phyloP scores from a whole-genome alignment of 2,329 filamentous ascomycete species.

The Ceratocystis lukuohia region DNA sequence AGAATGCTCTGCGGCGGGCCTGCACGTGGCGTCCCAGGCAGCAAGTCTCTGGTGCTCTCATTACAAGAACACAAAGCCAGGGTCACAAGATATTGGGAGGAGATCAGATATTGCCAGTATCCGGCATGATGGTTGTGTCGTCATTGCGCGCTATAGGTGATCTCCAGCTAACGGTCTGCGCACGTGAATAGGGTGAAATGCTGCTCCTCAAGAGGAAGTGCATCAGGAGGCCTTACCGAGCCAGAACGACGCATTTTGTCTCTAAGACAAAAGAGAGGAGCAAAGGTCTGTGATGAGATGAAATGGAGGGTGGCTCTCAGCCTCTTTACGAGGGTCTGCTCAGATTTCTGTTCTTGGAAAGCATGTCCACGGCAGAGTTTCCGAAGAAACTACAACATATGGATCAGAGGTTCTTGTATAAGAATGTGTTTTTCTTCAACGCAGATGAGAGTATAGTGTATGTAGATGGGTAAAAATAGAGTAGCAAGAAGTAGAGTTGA shows the following conservation, averaged over 20 bases:
- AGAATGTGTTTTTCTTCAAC: constrained; percentile 17
- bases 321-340: constrained; percentile 26
- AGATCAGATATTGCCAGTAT: constrained; percentile 1
- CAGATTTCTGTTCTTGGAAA: constrained; percentile 39
- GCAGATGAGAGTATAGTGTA: constrained; percentile 9
- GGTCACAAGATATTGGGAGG: background rate
- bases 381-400: constrained; percentile 12
- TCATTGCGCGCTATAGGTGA: constrained; percentile 5
- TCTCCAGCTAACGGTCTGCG: background rate
- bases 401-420: constrained; percentile 17
- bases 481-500: background rate
- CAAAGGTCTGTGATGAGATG: constrained; percentile 17
- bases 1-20: background rate
- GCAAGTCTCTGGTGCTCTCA: background rate
- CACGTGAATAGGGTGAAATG: background rate
- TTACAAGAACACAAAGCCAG: background rate
- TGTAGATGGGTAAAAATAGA: background rate
- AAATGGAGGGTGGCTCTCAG: constrained; percentile 9
- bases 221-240: constrained; percentile 7
- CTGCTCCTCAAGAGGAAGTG: background rate
- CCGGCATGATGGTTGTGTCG: background rate
- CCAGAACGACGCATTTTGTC: background rate
- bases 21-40: background rate
- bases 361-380: constrained; percentile 6
- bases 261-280: background rate